phyloP scores from a whole-genome alignment of 768 basidiomycete species.

The Collybiopsis confluens region DNA sequence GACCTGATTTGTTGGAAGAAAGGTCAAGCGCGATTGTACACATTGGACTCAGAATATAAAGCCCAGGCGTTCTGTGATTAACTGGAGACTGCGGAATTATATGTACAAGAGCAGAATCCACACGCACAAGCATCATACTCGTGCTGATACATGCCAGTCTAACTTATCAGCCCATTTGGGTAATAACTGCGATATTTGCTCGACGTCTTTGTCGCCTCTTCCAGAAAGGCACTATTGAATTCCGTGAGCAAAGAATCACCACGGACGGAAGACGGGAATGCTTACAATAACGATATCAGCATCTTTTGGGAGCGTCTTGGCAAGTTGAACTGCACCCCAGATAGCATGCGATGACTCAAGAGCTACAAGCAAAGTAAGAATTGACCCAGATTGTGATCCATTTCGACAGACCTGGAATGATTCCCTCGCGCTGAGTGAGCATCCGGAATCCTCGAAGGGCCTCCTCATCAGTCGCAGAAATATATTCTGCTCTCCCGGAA shows the following conservation, averaged over 20 bases:
- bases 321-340: slow-evolving; percentile 85
- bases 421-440: slow-evolving; percentile 91
- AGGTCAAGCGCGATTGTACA: no score
- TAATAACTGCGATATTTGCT: slow-evolving; percentile 89
- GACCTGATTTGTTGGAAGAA: no score
- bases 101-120: no score
- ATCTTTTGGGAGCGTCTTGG: slow-evolving; percentile 80
- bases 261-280: slow-evolving; percentile 14
- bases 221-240: slow-evolving; percentile 78
- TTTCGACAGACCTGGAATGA: slow-evolving; percentile 75
- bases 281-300: slow-evolving; percentile 87
- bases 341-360: slow-evolving; percentile 95
- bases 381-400: background rate
- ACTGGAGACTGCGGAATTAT: no score
- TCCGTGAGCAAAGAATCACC: background rate
- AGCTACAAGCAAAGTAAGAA: slow-evolving; percentile 38
- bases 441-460: slow-evolving; percentile 90
- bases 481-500: slow-evolving; percentile 88
- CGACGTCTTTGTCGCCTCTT: slow-evolving; percentile 96
- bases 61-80: no score
- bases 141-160: slow-evolving; percentile 79
- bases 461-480: slow-evolving; percentile 90
- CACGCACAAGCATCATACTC: background rate
- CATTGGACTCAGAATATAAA: no score
- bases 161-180: slow-evolving; percentile 94